phyloP scores from a whole-genome alignment of 176 grass and related monocot genomes.

The Hordeum marinum region DNA sequence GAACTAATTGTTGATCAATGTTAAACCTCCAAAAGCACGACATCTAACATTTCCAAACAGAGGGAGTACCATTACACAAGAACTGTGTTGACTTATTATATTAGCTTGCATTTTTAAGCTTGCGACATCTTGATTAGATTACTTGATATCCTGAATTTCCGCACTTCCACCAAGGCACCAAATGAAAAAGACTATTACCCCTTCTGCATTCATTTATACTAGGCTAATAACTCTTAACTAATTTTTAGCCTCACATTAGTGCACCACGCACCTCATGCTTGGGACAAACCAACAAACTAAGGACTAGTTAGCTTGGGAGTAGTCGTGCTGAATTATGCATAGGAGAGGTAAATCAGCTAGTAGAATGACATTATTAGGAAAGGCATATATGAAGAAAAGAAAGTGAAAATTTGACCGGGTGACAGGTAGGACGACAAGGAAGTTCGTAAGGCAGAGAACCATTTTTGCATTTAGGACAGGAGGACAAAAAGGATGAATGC shows the following conservation, averaged over 20 bases:
- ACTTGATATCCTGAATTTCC: background rate
- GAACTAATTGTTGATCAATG: background rate
- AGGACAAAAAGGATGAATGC: background rate
- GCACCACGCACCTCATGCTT: background rate
- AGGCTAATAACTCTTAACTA: background rate
- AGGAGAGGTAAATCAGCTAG: background rate
- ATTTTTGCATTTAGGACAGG: background rate
- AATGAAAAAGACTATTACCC: background rate
- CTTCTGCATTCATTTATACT: background rate
- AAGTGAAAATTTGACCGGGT: background rate
- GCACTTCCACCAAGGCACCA: background rate
- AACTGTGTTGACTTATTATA: background rate
- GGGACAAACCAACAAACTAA: background rate
- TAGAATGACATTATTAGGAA: background rate
- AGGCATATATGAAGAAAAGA: background rate
- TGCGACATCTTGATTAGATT: background rate
- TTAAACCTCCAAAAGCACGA: background rate
- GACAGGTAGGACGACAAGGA: background rate
- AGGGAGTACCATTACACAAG: background rate
- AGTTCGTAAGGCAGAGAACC: background rate
- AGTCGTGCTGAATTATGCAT: background rate
- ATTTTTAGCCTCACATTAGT: background rate
- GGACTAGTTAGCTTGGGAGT: background rate
- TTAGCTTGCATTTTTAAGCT: constrained; percentile 2
- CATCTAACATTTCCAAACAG: background rate